Evolutionary conservation across 2,329 filamentous ascomycete species (phyloP).

Genomic region (Botrytis fragariae): DNA sequence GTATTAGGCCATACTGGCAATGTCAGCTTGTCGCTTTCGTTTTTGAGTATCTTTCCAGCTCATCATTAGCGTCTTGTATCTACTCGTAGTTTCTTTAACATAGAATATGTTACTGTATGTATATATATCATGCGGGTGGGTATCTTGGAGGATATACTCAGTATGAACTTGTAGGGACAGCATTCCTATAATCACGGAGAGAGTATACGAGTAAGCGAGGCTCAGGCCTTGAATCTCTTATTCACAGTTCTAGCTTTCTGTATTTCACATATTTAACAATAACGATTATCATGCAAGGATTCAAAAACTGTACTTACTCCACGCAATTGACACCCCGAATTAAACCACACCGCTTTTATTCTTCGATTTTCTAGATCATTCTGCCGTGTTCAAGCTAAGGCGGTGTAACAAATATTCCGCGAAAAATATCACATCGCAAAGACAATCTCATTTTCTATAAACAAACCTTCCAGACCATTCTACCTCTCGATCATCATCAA

Average conservation of each 20-base stretch:
- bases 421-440: neutral
- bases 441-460: conserved; percentile 3
- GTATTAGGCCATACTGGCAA: neutral
- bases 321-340: neutral
- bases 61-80: neutral
- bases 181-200: neutral
- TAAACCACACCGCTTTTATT: neutral
- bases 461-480: neutral
- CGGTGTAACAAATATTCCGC: neutral
- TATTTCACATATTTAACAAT: neutral
- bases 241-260: neutral
- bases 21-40: neutral
- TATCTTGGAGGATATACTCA: neutral
- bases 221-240: neutral
- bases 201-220: neutral
- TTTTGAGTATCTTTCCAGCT: neutral
- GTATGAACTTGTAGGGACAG: neutral
- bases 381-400: neutral
- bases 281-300: neutral
- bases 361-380: neutral
- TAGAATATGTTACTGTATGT: neutral
- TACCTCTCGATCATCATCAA: neutral
- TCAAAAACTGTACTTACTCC: neutral
- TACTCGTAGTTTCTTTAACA: neutral
- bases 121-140: neutral